Evolutionary conservation across 2,329 filamentous ascomycete species (phyloP).

Genomic region (Fusarium kyushuense): DNA sequence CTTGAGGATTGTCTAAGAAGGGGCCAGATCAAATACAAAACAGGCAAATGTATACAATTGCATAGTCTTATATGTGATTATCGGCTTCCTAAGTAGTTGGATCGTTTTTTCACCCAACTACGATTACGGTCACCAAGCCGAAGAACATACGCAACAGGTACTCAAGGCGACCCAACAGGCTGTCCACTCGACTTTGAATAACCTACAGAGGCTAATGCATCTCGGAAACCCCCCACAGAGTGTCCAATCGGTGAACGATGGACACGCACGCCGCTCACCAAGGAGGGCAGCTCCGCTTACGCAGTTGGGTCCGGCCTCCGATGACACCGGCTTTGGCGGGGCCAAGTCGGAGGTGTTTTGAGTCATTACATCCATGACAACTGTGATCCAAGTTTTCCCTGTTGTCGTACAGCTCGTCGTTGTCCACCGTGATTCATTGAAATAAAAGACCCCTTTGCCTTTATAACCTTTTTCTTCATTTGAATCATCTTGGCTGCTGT

Average conservation of each 20-base stretch:
- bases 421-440: neutral
- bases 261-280: conserved; percentile 40
- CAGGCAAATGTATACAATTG: neutral
- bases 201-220: conserved; percentile 23
- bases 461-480: neutral
- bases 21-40: neutral
- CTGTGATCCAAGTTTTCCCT: neutral
- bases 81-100: no score
- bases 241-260: conserved; percentile 41
- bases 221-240: conserved; percentile 3
- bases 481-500: neutral
- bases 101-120: neutral
- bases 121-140: conserved; percentile 13
- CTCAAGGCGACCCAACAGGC: conserved; percentile 24
- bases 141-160: conserved; percentile 25
- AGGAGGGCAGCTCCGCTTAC: conserved; percentile 39
- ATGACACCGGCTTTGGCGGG: conserved; percentile 33
- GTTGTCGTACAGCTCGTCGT: neutral
- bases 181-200: conserved; percentile 4
- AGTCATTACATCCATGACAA: conserved; percentile 34
- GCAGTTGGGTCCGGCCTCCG: conserved; percentile 44
- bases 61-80: neutral
- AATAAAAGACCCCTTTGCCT: neutral
- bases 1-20: no score
- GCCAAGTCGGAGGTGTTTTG: conserved; percentile 25